A percentile compares a stretch with the other conserved stretches of the same genome.
Evolutionary conservation across 495 filamentous ascomycete species (phyloP).

Genomic region (Podospora tetraspora): DNA sequence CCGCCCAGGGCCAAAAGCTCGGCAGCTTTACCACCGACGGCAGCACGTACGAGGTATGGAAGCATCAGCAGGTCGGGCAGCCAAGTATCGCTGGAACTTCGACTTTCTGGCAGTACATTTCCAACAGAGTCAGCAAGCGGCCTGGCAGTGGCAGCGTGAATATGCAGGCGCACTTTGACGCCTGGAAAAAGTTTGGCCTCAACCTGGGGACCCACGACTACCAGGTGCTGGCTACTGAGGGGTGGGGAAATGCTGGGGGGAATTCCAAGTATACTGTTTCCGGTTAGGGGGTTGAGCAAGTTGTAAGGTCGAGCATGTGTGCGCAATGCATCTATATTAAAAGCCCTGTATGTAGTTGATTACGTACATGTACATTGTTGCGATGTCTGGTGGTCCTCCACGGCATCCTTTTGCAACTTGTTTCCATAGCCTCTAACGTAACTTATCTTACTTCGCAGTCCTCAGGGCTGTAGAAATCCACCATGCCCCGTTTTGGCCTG

Average conservation of each 20-base stretch:
- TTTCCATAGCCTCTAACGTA: too few relatives aligned
- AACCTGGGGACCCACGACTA: slow-evolving; percentile 50
- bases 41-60: slow-evolving; percentile 53
- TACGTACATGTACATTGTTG: too few relatives aligned
- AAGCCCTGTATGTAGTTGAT: too few relatives aligned
- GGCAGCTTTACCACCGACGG: slow-evolving; percentile 53
- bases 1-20: slow-evolving; percentile 37
- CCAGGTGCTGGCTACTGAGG: slow-evolving; percentile 52
- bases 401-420: too few relatives aligned
- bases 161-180: slow-evolving; percentile 52
- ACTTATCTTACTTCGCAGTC: too few relatives aligned
- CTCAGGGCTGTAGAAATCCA: too few relatives aligned
- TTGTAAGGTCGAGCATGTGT: too few relatives aligned
- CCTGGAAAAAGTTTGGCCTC: slow-evolving; percentile 46
- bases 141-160: slow-evolving; percentile 38
- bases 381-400: too few relatives aligned
- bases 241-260: slow-evolving; percentile 35
- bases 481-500: too few relatives aligned
- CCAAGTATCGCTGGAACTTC: slow-evolving; percentile 52
- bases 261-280: slow-evolving; percentile 25
- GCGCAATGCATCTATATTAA: too few relatives aligned
- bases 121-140: slow-evolving; percentile 41
- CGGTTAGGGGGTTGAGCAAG: too few relatives aligned
- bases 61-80: slow-evolving; percentile 46
- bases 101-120: slow-evolving; percentile 60